Evolutionary conservation across 495 filamentous ascomycete species (phyloP), one percentile per base, ranked within the genome.

Genomic region (Sabuloglossum arenarium): DNA sequence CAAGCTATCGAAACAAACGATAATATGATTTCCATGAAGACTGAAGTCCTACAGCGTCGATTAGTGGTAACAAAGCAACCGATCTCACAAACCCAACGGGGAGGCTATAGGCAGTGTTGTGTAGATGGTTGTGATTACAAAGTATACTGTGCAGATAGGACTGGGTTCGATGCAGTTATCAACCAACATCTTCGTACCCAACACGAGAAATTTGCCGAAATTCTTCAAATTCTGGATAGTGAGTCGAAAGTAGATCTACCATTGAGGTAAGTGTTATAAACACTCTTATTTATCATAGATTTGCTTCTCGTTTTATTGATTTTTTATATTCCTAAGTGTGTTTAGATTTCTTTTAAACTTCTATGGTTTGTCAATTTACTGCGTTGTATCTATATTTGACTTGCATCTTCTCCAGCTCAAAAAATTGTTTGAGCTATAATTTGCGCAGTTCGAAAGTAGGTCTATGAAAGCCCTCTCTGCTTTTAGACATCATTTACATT

Each of bases 71-170:
- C 39, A 21, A 43, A 23, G 39, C 39, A 43, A 21, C 39, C 19
- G 0, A 77, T 78, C 8, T 43, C 39, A 23, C 39, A 43, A 21
- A 19, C 5, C 12, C 39, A 43, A 21, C 39, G 39, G 9, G 73
- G 80, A 47, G 79, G 83, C 49, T 75, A 75, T 0, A 90, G 85
- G 84, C 69, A 68, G 11, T 93, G 86, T 62, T 74, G 76, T 29
- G 74, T 85, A 56, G 76, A 78, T 32, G 82, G 75, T 28, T 93
- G 86, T 64, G 63, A 64, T 28, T 77, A 80, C 55, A 69, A 79
- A 30, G 74, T 86, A 24, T 73, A 77, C 61, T 74, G 71, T 28
- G 79, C 77, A 24, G 75, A 77, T 47, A 71, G 74, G 12, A 68
- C 74, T 32, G 68, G 71, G 1, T 77, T 77, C 27, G 76, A 80